Percentiles rank a stretch among this genome's conserved stretches.
Conservation (phyloP, 2,329 filamentous ascomycete species). For the Orbilia blumenaviensis region DNA sequence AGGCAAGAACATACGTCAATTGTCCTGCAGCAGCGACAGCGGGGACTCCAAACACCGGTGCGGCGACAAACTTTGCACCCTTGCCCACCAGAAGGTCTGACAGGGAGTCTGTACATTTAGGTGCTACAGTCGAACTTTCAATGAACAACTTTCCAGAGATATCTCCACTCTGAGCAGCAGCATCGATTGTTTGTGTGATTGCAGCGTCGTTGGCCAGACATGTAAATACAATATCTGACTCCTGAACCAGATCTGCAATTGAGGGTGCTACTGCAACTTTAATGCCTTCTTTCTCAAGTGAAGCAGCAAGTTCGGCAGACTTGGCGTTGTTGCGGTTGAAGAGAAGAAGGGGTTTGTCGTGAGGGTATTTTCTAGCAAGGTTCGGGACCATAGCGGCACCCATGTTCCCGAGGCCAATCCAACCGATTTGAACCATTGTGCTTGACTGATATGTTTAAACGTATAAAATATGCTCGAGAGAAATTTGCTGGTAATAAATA, state of each 20-base stretch:
- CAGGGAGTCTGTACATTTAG: constrained; percentile 76
- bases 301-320: constrained; percentile 70
- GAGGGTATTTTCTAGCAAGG: constrained; percentile 77
- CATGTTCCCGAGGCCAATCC: constrained; percentile 89
- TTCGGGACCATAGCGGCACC: constrained; percentile 84
- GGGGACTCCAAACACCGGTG: constrained; percentile 77
- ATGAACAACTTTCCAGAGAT: constrained; percentile 79
- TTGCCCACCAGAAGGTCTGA: constrained; percentile 68
- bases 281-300: constrained; percentile 57
- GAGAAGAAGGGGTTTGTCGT: constrained; percentile 76
- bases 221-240: constrained; percentile 81
- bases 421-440: constrained; percentile 68
- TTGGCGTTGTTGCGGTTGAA: constrained; percentile 80
- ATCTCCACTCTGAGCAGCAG: constrained; percentile 64
- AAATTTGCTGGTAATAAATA: neutral
- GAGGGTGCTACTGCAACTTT: constrained; percentile 63
- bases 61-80: constrained; percentile 78
- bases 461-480: neutral
- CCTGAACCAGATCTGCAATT: constrained; percentile 72
- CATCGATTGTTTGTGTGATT: constrained; percentile 70
- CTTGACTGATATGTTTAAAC: neutral
- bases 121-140: constrained; percentile 88
- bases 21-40: constrained; percentile 75
- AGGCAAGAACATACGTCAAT: constrained; percentile 76
- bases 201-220: constrained; percentile 82